Base-by-base conservation (phyloP, 768 basidiomycete genomes). In the Suillus subluteus region DNA sequence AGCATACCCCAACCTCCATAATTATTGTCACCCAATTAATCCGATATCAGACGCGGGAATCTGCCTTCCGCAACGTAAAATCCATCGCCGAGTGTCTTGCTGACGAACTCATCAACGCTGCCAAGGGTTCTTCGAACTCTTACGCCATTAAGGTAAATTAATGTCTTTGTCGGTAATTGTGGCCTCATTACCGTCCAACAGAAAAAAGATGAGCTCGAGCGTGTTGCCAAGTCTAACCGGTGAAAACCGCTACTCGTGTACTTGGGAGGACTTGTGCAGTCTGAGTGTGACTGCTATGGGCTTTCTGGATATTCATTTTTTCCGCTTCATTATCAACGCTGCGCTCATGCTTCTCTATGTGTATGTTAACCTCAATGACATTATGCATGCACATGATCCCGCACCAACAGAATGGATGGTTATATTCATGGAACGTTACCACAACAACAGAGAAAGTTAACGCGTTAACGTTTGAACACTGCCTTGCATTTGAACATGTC, bases 201-300 rank as follows among this genome's bases (percentile, higher is more conserved):
- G 95, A 96, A 96, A 94, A 98, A 96, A 86, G 96, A 98, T 82
- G 97, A 99, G 82, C 90, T 99, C 71, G 97, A 99, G 87, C 96
- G 97, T 87, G 98, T 99, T 66, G 98, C 98, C 85, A 99, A 98
- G 86, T 98, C 96, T 82, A 99, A 99, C 86, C 94, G 97, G 88
- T 99, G 88, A 94, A 90, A 72, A 70, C 50, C 46, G n/a, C n/a
- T 11, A 4, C 7, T 26, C 18, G 46, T 44, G 6, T 43, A 40
- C 63, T 35, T 58, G 63, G 64, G 61, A 68, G 64, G 62, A 65
- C 62, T 46, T 65, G 68, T 54, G 63, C 54, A 69, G 55, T 68
- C 63, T 71, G 63, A 70, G 70, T 70, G 65, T 70, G 74, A 69
- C 65, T 76, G 71, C 70, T 64, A 52, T 67, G 72, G 73, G 76